Evolutionary conservation across 305 asterid species (phyloP).

Genomic region (Fraxinus sp.): DNA sequence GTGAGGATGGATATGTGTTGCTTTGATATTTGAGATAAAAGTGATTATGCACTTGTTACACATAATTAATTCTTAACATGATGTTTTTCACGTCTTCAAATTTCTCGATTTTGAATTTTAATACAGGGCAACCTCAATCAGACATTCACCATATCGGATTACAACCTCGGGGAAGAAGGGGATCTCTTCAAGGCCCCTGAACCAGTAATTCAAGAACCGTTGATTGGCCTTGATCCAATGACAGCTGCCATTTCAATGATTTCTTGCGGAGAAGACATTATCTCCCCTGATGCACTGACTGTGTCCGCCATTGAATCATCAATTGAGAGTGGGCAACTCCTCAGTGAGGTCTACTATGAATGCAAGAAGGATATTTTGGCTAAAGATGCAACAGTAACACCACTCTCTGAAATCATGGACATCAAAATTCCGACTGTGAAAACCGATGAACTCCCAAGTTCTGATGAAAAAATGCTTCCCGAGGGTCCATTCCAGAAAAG

Average conservation of each 20-base stretch:
- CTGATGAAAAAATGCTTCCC: conserved; percentile 37
- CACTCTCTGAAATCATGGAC: conserved; percentile 53
- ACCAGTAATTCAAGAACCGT: conserved; percentile 63
- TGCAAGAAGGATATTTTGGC: conserved; percentile 89
- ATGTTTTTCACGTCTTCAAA: background rate
- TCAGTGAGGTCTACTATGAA: conserved; percentile 80
- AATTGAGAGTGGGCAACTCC: conserved; percentile 65
- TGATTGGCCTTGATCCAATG: conserved; percentile 77
- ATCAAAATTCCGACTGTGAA: conserved; percentile 43
- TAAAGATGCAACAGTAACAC: conserved; percentile 69
- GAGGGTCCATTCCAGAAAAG: conserved; percentile 65
- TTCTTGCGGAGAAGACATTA: conserved; percentile 71
- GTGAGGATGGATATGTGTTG: background rate
- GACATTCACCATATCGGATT: conserved; percentile 52
- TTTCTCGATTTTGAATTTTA: conserved; percentile 19
- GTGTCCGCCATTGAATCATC: conserved; percentile 75
- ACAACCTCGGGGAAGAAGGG: conserved; percentile 80
- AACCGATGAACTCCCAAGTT: conserved; percentile 32
- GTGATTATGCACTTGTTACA: background rate
- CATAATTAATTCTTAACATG: background rate
- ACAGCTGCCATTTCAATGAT: conserved; percentile 82
- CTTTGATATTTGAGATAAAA: background rate
- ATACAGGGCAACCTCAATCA: conserved; percentile 45
- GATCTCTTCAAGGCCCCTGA: conserved; percentile 90
- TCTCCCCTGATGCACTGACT: conserved; percentile 60